Conservation (phyloP, 768 basidiomycete species). For the Baorangia bicolor region DNA sequence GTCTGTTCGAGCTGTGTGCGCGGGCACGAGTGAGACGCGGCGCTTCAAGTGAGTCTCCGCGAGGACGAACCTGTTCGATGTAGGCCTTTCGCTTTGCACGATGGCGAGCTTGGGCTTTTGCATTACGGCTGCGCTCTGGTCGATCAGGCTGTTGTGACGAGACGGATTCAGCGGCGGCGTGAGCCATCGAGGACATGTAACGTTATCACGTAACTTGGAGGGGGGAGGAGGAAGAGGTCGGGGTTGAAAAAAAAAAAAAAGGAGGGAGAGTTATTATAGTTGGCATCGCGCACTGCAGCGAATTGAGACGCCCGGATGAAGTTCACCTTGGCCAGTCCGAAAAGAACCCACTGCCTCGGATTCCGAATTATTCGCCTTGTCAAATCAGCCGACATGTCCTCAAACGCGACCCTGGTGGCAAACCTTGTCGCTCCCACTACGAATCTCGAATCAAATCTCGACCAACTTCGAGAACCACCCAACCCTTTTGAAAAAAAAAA, state of each 20-base stretch:
- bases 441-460: slow-evolving; percentile 35
- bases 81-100: slow-evolving; percentile 92
- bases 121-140: slow-evolving; percentile 84
- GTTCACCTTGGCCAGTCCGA: slow-evolving; percentile 17
- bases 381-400: slow-evolving; percentile 35
- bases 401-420: slow-evolving; percentile 36
- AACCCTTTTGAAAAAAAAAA: slow-evolving; percentile 8
- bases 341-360: slow-evolving; percentile 36
- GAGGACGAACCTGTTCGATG: slow-evolving; percentile 69
- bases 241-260: slow-evolving; percentile 44
- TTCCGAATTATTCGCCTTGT: slow-evolving; percentile 53
- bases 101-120: slow-evolving; percentile 85
- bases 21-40: slow-evolving; percentile 3
- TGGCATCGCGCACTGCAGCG: slow-evolving; percentile 16
- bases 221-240: slow-evolving; percentile 45
- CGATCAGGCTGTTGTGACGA: slow-evolving; percentile 50
- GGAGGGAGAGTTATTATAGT: slow-evolving; percentile 37
- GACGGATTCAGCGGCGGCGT: slow-evolving; percentile 46
- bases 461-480: slow-evolving; percentile 23
- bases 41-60: slow-evolving; percentile 1
- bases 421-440: slow-evolving; percentile 27
- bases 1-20: slow-evolving; percentile 71
- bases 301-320: slow-evolving; percentile 25
- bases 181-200: slow-evolving; percentile 59
- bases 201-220: slow-evolving; percentile 40